Base-by-base conservation (phyloP, 306 rosid species). In the Dryas alaskensis region DNA sequence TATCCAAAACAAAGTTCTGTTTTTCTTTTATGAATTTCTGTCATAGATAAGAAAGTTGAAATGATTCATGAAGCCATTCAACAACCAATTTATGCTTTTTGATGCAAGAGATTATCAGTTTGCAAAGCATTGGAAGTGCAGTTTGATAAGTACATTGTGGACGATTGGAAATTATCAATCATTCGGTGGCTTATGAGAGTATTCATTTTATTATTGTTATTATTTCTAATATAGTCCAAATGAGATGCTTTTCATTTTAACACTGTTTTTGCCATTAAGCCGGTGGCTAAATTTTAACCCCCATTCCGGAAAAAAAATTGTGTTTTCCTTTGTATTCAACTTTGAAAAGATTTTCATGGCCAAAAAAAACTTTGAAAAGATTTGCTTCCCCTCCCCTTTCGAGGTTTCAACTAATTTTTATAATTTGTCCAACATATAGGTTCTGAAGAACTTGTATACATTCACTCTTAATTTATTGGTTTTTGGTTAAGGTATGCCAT, bases 21-120 rank as follows among this genome's bases (percentile, higher is more conserved):
- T 14, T 72, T 67, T 67, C 27, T 72, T 7, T 54, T 73, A 79
- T 73, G 65, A 25, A 46, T 48, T 42, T 16, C 16, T 68, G 52
- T 69, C 48, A 40, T 27, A 14, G 12, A 19, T 2, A 46, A 45
- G 27, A 42, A 67, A 66, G 44, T 65, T 45, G n/a, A 11, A 62
- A 31, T 22, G 45, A 53, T 17, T 61, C 17, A 14, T 14, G 50
- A 25, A 11, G 76, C 52, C 12, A 62, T 43, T 44, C 46, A 40
- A 59, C 58, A 49, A 54, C 40, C 76, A 52, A 69, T 80, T 44
- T 44, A 22, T 57, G 55, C 16, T 57, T 67, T 43, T 8, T 44
- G 48, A 45, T 44, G 66, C 65, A 62, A 10, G 61, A 31, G 45
- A 54, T 60, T 71, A 44, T 70, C 6, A 44, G 74, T 57, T 69